These are phyloP conservation scores for Basipetospora chlamydospora DNA, from an alignment of 2,329 filamentous ascomycete species.

Conservation along the genomic window DNA sequence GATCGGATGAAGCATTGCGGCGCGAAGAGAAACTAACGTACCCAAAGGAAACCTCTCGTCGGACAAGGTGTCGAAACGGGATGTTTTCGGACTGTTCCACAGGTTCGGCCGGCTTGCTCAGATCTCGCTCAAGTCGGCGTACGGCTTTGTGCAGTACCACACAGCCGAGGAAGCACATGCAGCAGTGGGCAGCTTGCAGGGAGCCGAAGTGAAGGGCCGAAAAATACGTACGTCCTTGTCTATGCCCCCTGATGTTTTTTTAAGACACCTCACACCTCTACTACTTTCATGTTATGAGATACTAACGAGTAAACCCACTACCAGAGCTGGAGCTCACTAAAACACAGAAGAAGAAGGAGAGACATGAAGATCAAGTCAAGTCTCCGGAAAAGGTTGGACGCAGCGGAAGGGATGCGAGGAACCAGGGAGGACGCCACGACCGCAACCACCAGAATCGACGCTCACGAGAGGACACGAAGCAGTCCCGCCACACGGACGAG, in stretches of 20 bases:
- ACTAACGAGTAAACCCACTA: slow-evolving; percentile 14
- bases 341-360: slow-evolving; percentile 51
- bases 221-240: slow-evolving; percentile 63
- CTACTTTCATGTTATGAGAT: neutral
- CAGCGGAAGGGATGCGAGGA: slow-evolving; percentile 18
- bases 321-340: slow-evolving; percentile 82
- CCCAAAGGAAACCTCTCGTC: slow-evolving; percentile 57
- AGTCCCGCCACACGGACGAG: slow-evolving; percentile 45
- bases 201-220: slow-evolving; percentile 68
- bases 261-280: neutral
- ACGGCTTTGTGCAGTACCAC: slow-evolving; percentile 92
- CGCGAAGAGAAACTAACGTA: slow-evolving; percentile 13
- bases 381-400: slow-evolving; percentile 42
- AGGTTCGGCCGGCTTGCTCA: slow-evolving; percentile 77
- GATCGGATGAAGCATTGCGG: slow-evolving; percentile 15
- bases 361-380: slow-evolving; percentile 45
- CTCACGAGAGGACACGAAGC: slow-evolving; percentile 35
- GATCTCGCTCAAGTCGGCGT: slow-evolving; percentile 91
- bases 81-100: slow-evolving; percentile 85
- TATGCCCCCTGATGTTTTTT: neutral
- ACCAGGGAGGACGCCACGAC: slow-evolving; percentile 19
- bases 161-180: slow-evolving; percentile 57
- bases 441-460: slow-evolving; percentile 27
- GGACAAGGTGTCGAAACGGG: slow-evolving; percentile 43
- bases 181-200: slow-evolving; percentile 68